Conservation (phyloP, 768 basidiomycete genomes). For the Crepidotus variabilis region DNA sequence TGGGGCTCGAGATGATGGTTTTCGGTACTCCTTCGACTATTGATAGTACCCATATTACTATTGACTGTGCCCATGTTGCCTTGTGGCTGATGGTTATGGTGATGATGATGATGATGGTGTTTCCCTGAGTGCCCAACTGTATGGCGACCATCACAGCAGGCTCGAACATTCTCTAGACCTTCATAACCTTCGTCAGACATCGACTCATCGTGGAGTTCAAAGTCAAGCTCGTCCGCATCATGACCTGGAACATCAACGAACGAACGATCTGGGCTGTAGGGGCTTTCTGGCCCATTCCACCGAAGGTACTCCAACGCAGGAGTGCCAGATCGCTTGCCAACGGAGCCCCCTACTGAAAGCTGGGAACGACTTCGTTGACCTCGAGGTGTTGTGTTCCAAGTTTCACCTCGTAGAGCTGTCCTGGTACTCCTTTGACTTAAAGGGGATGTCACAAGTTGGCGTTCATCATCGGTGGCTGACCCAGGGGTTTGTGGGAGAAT, state of each 20-base stretch:
- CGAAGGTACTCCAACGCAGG: constrained; percentile 90
- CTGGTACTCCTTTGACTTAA: constrained; percentile 71
- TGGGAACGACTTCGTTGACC: constrained; percentile 79
- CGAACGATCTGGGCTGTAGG: constrained; percentile 71
- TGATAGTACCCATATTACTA: constrained; percentile 23
- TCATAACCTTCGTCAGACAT: constrained; percentile 81
- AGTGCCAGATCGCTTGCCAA: constrained; percentile 85
- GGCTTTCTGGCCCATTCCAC: constrained; percentile 71
- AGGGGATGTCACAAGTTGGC: constrained; percentile 45
- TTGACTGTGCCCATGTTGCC: constrained; percentile 20
- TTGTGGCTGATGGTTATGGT: constrained; percentile 44
- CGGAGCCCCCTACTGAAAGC: constrained; percentile 66
- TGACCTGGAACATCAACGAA: constrained; percentile 49
- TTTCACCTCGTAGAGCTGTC: constrained; percentile 54
- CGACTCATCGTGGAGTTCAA: constrained; percentile 77
- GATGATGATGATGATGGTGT: constrained; percentile 57
- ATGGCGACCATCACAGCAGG: constrained; percentile 85
- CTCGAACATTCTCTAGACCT: constrained; percentile 92
- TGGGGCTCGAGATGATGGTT: constrained; percentile 49
- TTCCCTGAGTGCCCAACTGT: constrained; percentile 69
- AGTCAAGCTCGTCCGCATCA: constrained; percentile 69
- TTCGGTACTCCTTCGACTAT: constrained; percentile 37
- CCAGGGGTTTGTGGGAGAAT: constrained; percentile 45
- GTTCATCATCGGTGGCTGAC: constrained; percentile 50
- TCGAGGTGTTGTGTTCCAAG: constrained; percentile 74